Evolutionary conservation across 2,329 filamentous ascomycete genomes (phyloP), one percentile per base, ranked within the genome.

Genomic region (Fusarium sacchari): DNA sequence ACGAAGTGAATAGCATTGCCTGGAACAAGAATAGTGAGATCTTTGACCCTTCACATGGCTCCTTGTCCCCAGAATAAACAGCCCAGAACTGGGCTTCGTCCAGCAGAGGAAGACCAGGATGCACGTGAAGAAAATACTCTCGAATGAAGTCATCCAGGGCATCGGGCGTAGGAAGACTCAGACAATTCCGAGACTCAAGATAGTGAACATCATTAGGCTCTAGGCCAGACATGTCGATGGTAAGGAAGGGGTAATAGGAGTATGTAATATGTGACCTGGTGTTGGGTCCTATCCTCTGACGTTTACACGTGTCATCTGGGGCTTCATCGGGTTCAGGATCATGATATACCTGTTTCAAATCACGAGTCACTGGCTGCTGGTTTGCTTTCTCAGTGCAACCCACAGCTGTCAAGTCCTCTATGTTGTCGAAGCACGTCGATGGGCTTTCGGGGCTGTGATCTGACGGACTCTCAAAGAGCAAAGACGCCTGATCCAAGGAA

Each of bases 91-190:
- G 6, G 15, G 53, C 26, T 34, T 73, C 69, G 10, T 73, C 58
- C 9, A 72, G 14, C 0, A 73, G 24, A 7, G 71, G 71, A n/a
- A 73, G 36, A 8, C 39, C 57, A 4, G 71, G 69, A 28, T 73
- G 71, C 5, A 73, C 65, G 15, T 73, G 69, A 1, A 58, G 53
- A 37, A 72, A 73, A 15, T 73, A 73, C 42, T 72, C 58, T 15
- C 46, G 26, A n/a, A 72, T 36, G 13, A 73, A 72, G n/a, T 69
- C 28, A 20, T 55, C 34, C 3, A 55, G 15, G 6, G 34, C 24
- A 0, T 55, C 50, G 0, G 50, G 34, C 0, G 34, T 18, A 17
- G 50, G 50, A 7, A 53, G 24, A 1, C 24, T 40, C 2, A 55
- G 14, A n/a, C 50, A 55, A 0, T 2, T 18, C 2, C 7, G 34